Conservation (phyloP, 2,329 filamentous ascomycete species). For the Scytalidium sp. region DNA sequence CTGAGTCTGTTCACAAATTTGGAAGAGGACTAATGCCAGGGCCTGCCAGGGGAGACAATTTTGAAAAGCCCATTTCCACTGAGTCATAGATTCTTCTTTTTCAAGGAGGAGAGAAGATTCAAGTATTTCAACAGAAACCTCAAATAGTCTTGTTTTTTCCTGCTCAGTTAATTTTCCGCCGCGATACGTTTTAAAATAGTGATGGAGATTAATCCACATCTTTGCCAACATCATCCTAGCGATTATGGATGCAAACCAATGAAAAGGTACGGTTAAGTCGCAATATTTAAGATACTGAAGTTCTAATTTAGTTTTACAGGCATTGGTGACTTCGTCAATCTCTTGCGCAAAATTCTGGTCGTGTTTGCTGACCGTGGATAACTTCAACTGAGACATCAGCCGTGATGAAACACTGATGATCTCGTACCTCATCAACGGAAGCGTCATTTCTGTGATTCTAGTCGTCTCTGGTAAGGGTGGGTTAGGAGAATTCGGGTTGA, state of each 20-base stretch:
- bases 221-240: background rate
- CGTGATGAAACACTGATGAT: too few relatives aligned
- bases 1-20: background rate
- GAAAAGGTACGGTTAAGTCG: background rate
- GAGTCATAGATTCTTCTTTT: background rate
- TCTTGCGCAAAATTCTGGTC: background rate
- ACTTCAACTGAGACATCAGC: background rate
- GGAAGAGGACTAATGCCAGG: background rate
- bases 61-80: background rate
- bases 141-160: background rate
- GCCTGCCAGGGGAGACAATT: background rate
- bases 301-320: background rate
- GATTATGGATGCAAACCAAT: background rate
- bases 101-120: background rate
- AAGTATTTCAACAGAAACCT: background rate
- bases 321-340: background rate
- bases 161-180: background rate
- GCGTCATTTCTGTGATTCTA: constrained; percentile 24
- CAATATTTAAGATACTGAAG: background rate
- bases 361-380: too few relatives aligned
- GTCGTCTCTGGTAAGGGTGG: constrained; percentile 6
- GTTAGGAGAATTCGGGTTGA: constrained; percentile 11
- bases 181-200: background rate
- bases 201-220: background rate
- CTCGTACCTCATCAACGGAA: background rate